These are phyloP conservation scores for Epichloe hybrida DNA, from an alignment of 2,329 filamentous ascomycete species.

Conservation along the genomic window DNA sequence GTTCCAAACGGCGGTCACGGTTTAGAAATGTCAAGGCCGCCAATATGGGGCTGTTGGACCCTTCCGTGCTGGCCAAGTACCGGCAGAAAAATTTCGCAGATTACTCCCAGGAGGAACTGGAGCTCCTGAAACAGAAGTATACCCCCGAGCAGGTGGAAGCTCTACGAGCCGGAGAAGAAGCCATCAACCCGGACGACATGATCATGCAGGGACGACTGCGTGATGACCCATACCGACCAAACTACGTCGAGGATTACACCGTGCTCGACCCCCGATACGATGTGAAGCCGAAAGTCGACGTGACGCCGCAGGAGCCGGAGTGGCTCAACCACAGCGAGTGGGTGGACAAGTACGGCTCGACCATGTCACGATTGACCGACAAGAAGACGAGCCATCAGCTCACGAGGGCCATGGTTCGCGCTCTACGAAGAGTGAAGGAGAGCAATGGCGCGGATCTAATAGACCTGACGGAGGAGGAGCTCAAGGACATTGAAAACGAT, in stretches of 20 bases:
- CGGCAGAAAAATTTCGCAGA: constrained; percentile 39
- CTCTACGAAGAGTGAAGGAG: constrained; percentile 28
- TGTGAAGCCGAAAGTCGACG: constrained; percentile 39
- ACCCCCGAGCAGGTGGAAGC: constrained; percentile 67
- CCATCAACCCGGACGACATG: constrained; percentile 63
- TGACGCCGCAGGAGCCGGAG: constrained; percentile 36
- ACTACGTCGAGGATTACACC: constrained; percentile 75
- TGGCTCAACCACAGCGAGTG: constrained; percentile 50
- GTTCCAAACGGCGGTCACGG: constrained; percentile 32
- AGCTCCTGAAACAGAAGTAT: constrained; percentile 52
- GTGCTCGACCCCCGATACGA: constrained; percentile 67
- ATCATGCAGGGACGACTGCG: constrained; percentile 58
- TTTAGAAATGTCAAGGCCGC: constrained; percentile 40
- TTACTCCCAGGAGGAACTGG: constrained; percentile 55
- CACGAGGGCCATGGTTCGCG: constrained; percentile 26
- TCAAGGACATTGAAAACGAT: constrained; percentile 25
- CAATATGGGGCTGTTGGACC: constrained; percentile 35
- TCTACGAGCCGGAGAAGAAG: constrained; percentile 65
- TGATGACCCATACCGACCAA: constrained; percentile 55
- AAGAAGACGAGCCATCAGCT: constrained; percentile 30
- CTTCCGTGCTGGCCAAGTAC: constrained; percentile 30
- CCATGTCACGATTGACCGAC: constrained; percentile 29
- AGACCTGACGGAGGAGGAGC: constrained; percentile 37
- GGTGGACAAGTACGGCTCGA: constrained; percentile 39
- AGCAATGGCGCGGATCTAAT: constrained; percentile 29